Conservation (phyloP, 495 filamentous ascomycete genomes). For the Hypoxylon intermedium region DNA sequence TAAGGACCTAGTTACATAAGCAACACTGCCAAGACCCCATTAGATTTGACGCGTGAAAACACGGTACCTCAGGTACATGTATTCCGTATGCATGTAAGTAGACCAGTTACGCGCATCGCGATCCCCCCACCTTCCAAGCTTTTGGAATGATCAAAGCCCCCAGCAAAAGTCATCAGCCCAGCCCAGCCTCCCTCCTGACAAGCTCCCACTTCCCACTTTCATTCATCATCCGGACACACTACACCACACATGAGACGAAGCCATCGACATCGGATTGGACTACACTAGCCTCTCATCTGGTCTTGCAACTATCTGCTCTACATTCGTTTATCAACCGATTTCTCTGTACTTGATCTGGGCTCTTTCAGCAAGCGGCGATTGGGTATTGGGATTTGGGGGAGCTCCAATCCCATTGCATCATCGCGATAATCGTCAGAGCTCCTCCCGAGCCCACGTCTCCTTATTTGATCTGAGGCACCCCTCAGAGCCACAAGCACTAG, state of each 20-base stretch:
- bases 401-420: slow-evolving; percentile 27
- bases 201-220: neutral
- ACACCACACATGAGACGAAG: too few relatives aligned
- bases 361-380: too few relatives aligned
- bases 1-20: too few relatives aligned
- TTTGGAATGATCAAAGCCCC: slow-evolving; percentile 16
- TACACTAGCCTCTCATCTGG: too few relatives aligned
- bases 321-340: too few relatives aligned
- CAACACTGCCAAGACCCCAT: slow-evolving; percentile 1
- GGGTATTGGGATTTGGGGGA: neutral
- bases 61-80: too few relatives aligned
- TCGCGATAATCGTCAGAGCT: slow-evolving; percentile 7
- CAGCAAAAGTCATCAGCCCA: slow-evolving; percentile 5
- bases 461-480: slow-evolving; percentile 26
- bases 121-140: slow-evolving; percentile 25
- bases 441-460: neutral
- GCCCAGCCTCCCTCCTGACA: slow-evolving; percentile 1
- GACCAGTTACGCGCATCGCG: slow-evolving; percentile 31
- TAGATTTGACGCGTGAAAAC: slow-evolving; percentile 33
- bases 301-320: too few relatives aligned
- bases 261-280: too few relatives aligned
- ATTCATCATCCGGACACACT: neutral
- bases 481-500: neutral
- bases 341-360: too few relatives aligned
- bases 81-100: too few relatives aligned